Evolutionary conservation across 2,329 filamentous ascomycete species (phyloP).

Genomic region (Periconia sp.): DNA sequence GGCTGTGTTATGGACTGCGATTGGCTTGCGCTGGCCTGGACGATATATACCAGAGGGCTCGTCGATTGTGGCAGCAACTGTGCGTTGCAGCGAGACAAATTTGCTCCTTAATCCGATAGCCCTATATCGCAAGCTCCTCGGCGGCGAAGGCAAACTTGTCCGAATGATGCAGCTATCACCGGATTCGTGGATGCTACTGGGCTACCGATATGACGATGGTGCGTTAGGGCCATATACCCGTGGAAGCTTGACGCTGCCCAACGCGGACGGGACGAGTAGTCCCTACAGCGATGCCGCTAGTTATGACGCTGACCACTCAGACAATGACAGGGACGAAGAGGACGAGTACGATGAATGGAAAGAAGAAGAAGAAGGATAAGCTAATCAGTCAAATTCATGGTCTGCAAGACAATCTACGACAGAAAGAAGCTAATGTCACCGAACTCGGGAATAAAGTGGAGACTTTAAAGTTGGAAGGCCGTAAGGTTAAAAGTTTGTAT

Average conservation of each 20-base stretch:
- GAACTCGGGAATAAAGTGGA: no score
- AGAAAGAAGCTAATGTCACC: no score
- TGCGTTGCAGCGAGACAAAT: slow-evolving; percentile 6
- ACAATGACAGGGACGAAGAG: slow-evolving; percentile 15
- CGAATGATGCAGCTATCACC: slow-evolving; percentile 10
- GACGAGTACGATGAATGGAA: slow-evolving; percentile 14
- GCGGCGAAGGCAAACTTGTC: slow-evolving; percentile 9
- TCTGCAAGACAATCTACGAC: no score
- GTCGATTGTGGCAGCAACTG: slow-evolving; percentile 7
- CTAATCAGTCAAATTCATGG: no score
- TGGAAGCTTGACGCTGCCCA: background rate
- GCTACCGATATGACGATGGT: slow-evolving; percentile 1
- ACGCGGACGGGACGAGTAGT: slow-evolving; percentile 12
- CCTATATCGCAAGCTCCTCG: slow-evolving; percentile 5
- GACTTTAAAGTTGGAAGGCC: no score
- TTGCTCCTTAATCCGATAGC: slow-evolving; percentile 4
- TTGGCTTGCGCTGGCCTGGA: no score
- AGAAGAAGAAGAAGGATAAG: no score
- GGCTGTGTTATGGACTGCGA: no score
- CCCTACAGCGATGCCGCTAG: slow-evolving; percentile 10
- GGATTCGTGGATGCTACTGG: slow-evolving; percentile 10
- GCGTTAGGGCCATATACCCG: background rate
- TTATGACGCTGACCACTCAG: slow-evolving; percentile 14
- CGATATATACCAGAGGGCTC: slow-evolving; percentile 6
- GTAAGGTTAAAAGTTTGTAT: no score